Evolutionary conservation across 306 rosid genomes (phyloP).

Genomic region (Senna tora): DNA sequence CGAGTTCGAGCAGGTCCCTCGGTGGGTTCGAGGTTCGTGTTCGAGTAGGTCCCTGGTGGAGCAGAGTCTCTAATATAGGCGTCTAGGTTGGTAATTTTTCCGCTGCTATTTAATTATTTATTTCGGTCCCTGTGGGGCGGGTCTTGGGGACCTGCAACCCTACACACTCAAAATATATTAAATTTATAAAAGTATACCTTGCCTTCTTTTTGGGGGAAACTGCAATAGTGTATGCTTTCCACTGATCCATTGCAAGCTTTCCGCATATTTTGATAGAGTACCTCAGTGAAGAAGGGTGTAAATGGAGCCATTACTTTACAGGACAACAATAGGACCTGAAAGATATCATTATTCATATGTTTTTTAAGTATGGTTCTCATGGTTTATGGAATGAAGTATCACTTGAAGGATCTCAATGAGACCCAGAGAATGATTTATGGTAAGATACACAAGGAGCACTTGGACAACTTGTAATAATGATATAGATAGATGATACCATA

Average conservation of each 20-base stretch:
- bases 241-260: conserved; percentile 70
- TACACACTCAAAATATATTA: conserved; percentile 15
- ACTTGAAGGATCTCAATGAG: conserved; percentile 23
- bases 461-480: not conserved
- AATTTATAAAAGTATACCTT: conserved; percentile 54
- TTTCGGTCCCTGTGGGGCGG: no score
- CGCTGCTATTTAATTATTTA: no score
- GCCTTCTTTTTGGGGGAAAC: conserved; percentile 80
- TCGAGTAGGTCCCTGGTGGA: no score
- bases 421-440: conserved; percentile 12
- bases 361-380: conserved; percentile 20
- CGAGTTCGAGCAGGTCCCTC: no score
- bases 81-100: no score
- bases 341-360: conserved; percentile 21
- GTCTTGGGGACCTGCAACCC: no score
- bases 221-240: conserved; percentile 89
- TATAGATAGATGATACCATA: conserved; percentile 44
- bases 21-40: no score
- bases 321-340: conserved; percentile 85
- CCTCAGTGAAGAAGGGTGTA: conserved; percentile 97
- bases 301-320: conserved; percentile 99
- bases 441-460: not conserved
- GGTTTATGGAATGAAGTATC: conserved; percentile 5
- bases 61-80: no score
- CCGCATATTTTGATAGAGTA: conserved; percentile 86